Percentiles rank a stretch among this genome's conserved stretches.
These are phyloP conservation scores for Kuraishia floccosa DNA, from an alignment of 805 yeast species.

Conservation along the genomic window DNA sequence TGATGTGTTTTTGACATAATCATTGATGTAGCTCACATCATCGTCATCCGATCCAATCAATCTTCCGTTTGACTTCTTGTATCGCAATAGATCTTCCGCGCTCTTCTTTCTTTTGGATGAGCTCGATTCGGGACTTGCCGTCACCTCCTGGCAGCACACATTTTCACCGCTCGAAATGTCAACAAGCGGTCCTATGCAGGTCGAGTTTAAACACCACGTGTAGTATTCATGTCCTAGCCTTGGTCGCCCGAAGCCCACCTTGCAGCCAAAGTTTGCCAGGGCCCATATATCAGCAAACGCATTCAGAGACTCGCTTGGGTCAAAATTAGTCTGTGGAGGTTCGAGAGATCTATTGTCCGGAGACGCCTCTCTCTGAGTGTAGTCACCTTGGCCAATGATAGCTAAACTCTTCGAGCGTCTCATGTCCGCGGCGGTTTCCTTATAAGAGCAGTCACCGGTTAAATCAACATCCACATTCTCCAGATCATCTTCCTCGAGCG, in stretches of 20 bases:
- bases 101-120: neutral
- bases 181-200: constrained; percentile 23
- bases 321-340: no score
- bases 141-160: constrained; percentile 19
- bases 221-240: constrained; percentile 39
- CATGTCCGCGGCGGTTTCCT: no score
- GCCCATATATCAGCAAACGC: neutral
- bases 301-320: no score
- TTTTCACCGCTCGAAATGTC: constrained; percentile 17
- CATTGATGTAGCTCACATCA: constrained; percentile 18
- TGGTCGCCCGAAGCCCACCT: constrained; percentile 38
- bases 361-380: no score
- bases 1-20: constrained; percentile 14
- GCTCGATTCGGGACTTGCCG: constrained; percentile 5
- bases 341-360: no score
- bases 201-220: constrained; percentile 42
- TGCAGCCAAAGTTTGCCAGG: constrained; percentile 8
- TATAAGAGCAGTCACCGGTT: no score
- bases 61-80: constrained; percentile 11
- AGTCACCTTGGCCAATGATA: no score
- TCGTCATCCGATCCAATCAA: constrained; percentile 12
- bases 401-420: no score
- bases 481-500: no score
- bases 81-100: constrained; percentile 4
- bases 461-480: no score